Base-by-base conservation (phyloP, 371 early-diverging fungal genomes). In the Mortierella sp. region DNA sequence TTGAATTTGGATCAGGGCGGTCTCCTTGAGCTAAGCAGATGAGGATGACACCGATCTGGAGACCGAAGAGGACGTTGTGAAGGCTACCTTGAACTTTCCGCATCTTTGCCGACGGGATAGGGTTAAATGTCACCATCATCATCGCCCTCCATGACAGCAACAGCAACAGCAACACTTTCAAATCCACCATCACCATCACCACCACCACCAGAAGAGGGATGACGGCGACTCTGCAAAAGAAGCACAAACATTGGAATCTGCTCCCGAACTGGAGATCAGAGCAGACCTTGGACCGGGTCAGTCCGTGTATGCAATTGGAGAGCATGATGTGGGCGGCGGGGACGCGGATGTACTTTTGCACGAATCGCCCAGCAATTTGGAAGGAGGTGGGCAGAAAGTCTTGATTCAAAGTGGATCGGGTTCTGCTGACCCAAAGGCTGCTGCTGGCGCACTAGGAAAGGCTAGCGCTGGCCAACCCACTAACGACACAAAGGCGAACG, bases 51-150 rank as follows among this genome's bases (percentile, higher is more conserved):
- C 34, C 34, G 10, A 34, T 10, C 4, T 34, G 34, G 34, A n/a
- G 10, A 26, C 16, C 13, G 30, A 48, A 13, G 34, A 54, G 1
- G 18, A 31, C 8, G 31, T 52, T 7, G 66, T 53, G 4, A 30
- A 50, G 27, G 39, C 28, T 12, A 56, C 66, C 2, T 23, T 71
- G 21, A 31, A 71, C n/a, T 57, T 52, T 0, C 61, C 56, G 27
- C 61, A 56, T 19, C 19, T 71, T 45, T 60, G 61, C 49, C 48
- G 72, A 43, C 57, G 72, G n/a, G 64, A 64, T 7, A 58, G 71
- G 54, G 43, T 31, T 23, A 60, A 67, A 41, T 61, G 64, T 5
- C 71, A 70, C 7, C 64, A 70, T n/a, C 71, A 71, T 41, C 60
- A 58, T 34, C 47, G 38, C 49, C 54, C 34, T n/a, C n/a, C n/a